phyloP scores from a whole-genome alignment of 805 yeast genomes.

The Starmerella potacharoeniae region DNA sequence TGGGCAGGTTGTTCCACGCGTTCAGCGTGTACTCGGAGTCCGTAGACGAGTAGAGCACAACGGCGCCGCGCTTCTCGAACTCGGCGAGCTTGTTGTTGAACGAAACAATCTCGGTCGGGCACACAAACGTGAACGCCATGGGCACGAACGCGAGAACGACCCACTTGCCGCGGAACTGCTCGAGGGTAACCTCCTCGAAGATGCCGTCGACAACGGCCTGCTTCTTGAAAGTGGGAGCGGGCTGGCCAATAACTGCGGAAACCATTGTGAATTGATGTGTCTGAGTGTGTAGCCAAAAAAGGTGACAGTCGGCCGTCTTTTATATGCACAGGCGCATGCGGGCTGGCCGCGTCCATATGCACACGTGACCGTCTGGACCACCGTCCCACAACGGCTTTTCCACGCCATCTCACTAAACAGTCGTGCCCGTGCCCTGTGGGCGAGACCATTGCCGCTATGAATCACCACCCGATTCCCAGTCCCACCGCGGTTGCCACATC shows the following conservation, averaged over 20 bases:
- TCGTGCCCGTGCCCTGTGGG: no score
- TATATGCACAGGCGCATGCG: neutral
- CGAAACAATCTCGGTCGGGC: constrained; percentile 99
- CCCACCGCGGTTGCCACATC: no score
- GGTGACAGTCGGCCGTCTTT: no score
- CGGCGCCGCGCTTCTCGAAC: constrained; percentile 76
- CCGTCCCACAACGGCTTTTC: no score
- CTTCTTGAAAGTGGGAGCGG: constrained; percentile 92
- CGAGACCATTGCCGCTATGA: no score
- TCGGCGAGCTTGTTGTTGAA: constrained; percentile 90
- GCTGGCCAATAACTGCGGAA: constrained; percentile 60
- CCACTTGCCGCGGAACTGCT: constrained; percentile 96
- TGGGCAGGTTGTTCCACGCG: constrained; percentile 95
- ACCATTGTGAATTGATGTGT: constrained; percentile 56
- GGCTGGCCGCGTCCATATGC: no score
- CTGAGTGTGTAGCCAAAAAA: neutral
- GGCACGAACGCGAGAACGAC: constrained; percentile 94
- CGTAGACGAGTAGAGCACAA: constrained; percentile 90
- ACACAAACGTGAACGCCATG: constrained; percentile 97
- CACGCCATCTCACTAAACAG: no score
- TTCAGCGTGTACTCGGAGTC: constrained; percentile 95
- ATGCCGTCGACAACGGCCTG: constrained; percentile 95
- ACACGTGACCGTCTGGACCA: no score
- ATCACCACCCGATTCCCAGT: no score
- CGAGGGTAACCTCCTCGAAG: constrained; percentile 89